phyloP scores from a whole-genome alignment of 1,284 basidiomycete genomes.

The Microbotryomycetes sp. region DNA sequence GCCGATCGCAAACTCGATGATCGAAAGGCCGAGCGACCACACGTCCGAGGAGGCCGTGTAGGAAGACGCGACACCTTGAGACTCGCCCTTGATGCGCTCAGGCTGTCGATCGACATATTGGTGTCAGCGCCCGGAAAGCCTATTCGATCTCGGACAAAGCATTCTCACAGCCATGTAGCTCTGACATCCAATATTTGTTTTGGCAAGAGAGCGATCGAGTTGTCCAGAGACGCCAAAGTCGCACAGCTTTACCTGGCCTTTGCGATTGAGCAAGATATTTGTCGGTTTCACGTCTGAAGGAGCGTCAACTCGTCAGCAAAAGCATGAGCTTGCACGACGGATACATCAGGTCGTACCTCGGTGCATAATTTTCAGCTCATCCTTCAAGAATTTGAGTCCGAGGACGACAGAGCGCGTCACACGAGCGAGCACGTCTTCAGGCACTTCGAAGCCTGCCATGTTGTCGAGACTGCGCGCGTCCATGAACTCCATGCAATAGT shows the following conservation, averaged over 20 bases:
- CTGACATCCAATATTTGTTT: constrained; percentile 98
- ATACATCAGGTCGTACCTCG: constrained; percentile 52
- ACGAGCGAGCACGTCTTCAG: constrained; percentile 75
- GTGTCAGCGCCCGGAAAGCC: not conserved
- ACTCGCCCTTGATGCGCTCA: constrained; percentile 91
- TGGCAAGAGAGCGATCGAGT: constrained; percentile 89
- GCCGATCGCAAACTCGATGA: constrained; percentile 88
- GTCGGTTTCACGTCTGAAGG: constrained; percentile 86
- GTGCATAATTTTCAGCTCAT: constrained; percentile 94
- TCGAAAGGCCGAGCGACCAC: constrained; percentile 93
- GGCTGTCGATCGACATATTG: constrained; percentile 49
- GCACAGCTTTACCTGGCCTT: constrained; percentile 87
- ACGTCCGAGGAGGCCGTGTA: constrained; percentile 97
- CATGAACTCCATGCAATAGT: constrained; percentile 99
- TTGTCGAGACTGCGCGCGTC: constrained; percentile 91
- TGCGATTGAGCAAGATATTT: constrained; percentile 84
- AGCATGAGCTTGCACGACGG: not conserved
- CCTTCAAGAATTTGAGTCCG: constrained; percentile 94
- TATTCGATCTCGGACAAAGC: not conserved
- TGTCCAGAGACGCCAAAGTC: constrained; percentile 98
- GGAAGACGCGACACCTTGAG: constrained; percentile 72
- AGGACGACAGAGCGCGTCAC: constrained; percentile 76
- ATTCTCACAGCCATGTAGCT: constrained; percentile 91
- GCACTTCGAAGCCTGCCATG: constrained; percentile 54
- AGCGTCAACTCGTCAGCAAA: not conserved